phyloP scores from a whole-genome alignment of 2,329 filamentous ascomycete species.

The Xylariaceae sp. region DNA sequence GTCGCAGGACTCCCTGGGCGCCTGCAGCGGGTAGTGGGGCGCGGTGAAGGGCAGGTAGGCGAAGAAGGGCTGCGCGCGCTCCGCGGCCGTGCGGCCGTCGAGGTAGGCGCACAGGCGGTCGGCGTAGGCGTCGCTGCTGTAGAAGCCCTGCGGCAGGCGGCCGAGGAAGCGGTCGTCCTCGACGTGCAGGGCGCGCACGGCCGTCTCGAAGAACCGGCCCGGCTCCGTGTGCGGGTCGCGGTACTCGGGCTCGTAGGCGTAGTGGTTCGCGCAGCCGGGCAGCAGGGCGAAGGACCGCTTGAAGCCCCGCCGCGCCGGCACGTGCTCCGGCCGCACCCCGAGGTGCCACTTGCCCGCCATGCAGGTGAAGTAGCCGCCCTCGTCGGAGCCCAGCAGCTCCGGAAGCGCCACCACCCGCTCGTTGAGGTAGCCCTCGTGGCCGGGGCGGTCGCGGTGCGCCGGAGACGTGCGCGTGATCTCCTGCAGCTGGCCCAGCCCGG shows the following conservation, averaged over 20 bases:
- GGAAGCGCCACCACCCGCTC: constrained; percentile 8
- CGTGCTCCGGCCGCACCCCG: constrained; percentile 32
- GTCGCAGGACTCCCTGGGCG: constrained; percentile 41
- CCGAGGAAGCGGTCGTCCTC: constrained; percentile 20
- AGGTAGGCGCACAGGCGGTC: constrained; percentile 37
- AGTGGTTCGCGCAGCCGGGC: constrained; percentile 43
- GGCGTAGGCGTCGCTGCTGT: constrained; percentile 37
- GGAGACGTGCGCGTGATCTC: constrained; percentile 6
- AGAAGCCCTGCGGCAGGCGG: constrained; percentile 35
- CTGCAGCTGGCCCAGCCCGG: constrained; percentile 8
- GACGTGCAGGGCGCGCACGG: constrained; percentile 19
- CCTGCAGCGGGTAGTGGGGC: constrained; percentile 56
- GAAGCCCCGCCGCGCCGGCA: constrained; percentile 45
- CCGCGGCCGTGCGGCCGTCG: constrained; percentile 16
- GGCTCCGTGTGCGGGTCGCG: constrained; percentile 5
- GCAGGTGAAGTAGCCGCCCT: constrained; percentile 9
- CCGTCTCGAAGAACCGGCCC: constrained; percentile 7
- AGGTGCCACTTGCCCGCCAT: constrained; percentile 19
- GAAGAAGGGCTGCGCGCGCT: constrained; percentile 41
- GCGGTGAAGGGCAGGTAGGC: constrained; percentile 53
- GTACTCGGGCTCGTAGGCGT: constrained; percentile 19
- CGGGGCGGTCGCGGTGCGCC: constrained; percentile 7
- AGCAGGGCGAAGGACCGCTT: constrained; percentile 45
- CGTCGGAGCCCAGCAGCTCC: constrained; percentile 20
- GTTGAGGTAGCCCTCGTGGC: constrained; percentile 24